Percentiles rank a stretch among this genome's conserved stretches.
Conservation (phyloP, 768 basidiomycete genomes). For the Pleurotus pulmonarius region DNA sequence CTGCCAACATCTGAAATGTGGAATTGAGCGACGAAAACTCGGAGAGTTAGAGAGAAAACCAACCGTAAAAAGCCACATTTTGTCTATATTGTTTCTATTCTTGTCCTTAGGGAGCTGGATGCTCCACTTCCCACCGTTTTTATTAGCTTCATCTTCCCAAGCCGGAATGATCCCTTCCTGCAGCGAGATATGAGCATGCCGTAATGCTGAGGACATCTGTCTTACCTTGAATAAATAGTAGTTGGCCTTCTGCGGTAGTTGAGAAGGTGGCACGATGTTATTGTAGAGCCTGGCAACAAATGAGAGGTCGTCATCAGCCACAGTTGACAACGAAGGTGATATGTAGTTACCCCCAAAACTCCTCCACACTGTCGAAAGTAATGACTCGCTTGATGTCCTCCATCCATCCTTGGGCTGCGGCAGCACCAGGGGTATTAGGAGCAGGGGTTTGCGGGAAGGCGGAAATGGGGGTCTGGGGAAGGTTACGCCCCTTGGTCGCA, state of each 20-base stretch:
- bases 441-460: conserved; percentile 75
- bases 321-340: conserved; percentile 4
- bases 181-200: conserved; percentile 9
- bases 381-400: conserved; percentile 98
- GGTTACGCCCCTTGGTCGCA: conserved; percentile 82
- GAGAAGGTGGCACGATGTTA: conserved; percentile 94
- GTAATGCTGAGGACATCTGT: not conserved
- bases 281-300: conserved; percentile 59
- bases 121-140: conserved; percentile 97
- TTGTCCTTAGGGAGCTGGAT: conserved; percentile 97
- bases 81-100: conserved; percentile 78
- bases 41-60: conserved; percentile 14
- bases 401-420: conserved; percentile 92
- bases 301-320: conserved; percentile 15
- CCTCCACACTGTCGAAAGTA: conserved; percentile 94
- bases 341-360: conserved; percentile 90
- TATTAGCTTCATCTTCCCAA: conserved; percentile 97
- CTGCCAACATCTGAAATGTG: conserved; percentile 86
- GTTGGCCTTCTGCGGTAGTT: conserved; percentile 93
- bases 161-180: conserved; percentile 96
- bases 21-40: not conserved
- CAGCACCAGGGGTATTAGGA: conserved; percentile 67
- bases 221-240: conserved; percentile 97
- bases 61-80: conserved; percentile 98
- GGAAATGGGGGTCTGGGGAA: conserved; percentile 78